phyloP scores from a whole-genome alignment of 108 stramenopile species.

The Bacterosira constricta region DNA sequence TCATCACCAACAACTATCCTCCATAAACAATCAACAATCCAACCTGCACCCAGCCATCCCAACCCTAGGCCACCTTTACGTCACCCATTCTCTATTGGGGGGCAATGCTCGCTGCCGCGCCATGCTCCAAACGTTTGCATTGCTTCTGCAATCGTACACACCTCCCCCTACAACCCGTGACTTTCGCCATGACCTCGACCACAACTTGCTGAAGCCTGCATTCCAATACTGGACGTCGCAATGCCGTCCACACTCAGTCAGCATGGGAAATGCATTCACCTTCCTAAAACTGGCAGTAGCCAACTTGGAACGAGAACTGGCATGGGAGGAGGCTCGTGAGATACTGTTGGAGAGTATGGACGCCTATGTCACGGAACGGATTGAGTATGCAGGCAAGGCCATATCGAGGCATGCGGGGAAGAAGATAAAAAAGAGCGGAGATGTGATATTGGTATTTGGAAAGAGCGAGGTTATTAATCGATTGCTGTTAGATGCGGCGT shows the following conservation, averaged over 20 bases:
- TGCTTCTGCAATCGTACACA: slow-evolving; percentile 66
- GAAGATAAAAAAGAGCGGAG: slow-evolving; percentile 87
- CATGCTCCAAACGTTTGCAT: slow-evolving; percentile 88
- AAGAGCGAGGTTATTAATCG: slow-evolving; percentile 71
- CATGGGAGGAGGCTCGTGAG: slow-evolving; percentile 72
- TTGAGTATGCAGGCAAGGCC: slow-evolving; percentile 88
- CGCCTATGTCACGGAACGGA: slow-evolving; percentile 85
- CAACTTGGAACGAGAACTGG: slow-evolving; percentile 84
- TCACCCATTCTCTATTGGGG: slow-evolving; percentile 79
- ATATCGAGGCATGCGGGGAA: slow-evolving; percentile 81
- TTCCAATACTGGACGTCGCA: slow-evolving; percentile 88
- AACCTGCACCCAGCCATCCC: slow-evolving; percentile 86
- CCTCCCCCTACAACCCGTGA: slow-evolving; percentile 55
- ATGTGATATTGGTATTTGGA: slow-evolving; percentile 95
- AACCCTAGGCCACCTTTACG: slow-evolving; percentile 83
- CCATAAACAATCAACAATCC: neutral
- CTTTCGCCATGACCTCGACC: slow-evolving; percentile 82
- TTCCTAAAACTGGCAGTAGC: slow-evolving; percentile 87
- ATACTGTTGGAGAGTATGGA: slow-evolving; percentile 84
- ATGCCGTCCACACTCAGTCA: slow-evolving; percentile 93
- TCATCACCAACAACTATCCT: slow-evolving; percentile 6
- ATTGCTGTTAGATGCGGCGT: slow-evolving; percentile 54
- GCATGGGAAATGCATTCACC: slow-evolving; percentile 97
- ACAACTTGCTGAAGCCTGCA: slow-evolving; percentile 85
- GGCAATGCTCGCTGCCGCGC: slow-evolving; percentile 89